These are phyloP conservation scores for Hemisphaericaspora subhashii DNA, from an alignment of 1,139 yeast genomes.

Conservation along the genomic window DNA sequence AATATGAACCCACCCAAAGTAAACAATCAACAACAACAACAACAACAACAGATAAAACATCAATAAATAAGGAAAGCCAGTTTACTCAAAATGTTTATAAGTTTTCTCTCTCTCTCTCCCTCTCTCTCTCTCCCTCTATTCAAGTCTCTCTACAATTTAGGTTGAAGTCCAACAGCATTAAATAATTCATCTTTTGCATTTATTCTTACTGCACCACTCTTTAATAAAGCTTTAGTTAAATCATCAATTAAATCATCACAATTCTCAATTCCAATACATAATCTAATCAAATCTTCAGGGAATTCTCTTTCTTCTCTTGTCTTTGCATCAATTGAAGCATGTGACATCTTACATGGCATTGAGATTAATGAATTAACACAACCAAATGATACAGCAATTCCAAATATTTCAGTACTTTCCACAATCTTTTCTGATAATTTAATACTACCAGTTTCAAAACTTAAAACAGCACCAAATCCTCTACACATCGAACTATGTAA, in stretches of 20 bases:
- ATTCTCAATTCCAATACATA: constrained; percentile 86
- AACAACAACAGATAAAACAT: too few relatives aligned
- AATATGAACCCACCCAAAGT: too few relatives aligned
- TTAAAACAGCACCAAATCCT: constrained; percentile 88
- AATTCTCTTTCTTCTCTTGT: constrained; percentile 83
- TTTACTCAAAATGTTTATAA: too few relatives aligned
- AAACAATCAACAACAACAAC: too few relatives aligned
- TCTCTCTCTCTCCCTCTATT: too few relatives aligned
- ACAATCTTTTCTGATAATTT: constrained; percentile 70
- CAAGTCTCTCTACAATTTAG: constrained; percentile 45
- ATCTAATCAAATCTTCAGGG: constrained; percentile 87
- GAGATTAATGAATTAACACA: constrained; percentile 89
- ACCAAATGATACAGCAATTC: constrained; percentile 92
- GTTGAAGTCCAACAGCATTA: constrained; percentile 42
- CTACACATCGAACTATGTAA: constrained; percentile 74
- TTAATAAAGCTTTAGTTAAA: constrained; percentile 64
- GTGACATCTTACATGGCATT: constrained; percentile 94
- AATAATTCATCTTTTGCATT: constrained; percentile 45
- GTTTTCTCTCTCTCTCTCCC: neutral
- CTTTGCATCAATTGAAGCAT: constrained; percentile 90
- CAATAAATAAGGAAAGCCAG: too few relatives aligned
- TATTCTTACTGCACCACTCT: constrained; percentile 59
- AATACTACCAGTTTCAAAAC: constrained; percentile 82
- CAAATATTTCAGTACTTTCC: constrained; percentile 73
- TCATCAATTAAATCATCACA: constrained; percentile 68